A percentile compares a stretch with the other conserved stretches of the same genome.
These are phyloP conservation scores for Senecio squalidus DNA, from an alignment of 140 eudicot species.

Conservation along the genomic window DNA sequence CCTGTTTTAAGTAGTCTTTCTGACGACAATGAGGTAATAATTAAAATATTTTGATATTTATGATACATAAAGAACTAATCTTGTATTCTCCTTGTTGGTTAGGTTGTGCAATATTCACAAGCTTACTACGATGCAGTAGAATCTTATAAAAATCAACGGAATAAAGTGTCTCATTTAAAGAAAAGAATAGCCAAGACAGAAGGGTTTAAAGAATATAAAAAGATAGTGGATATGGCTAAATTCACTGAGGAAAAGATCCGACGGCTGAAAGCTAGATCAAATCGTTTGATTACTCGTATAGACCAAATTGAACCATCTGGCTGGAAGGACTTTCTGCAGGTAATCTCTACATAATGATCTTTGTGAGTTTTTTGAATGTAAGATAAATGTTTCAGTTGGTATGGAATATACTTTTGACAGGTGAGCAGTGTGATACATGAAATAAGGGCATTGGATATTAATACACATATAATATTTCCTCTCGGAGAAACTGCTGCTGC, in stretches of 20 bases:
- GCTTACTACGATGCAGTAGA: constrained; percentile 66
- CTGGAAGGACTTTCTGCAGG: constrained; percentile 99
- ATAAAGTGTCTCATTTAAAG: constrained; percentile 85
- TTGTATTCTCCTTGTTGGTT: constrained; percentile 14
- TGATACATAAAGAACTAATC: no score
- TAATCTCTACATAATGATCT: constrained; percentile 15
- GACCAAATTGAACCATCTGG: constrained; percentile 99
- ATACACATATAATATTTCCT: constrained; percentile 77
- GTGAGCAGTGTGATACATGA: constrained; percentile 96
- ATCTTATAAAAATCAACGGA: constrained; percentile 81
- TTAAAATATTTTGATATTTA: background rate
- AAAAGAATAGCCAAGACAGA: constrained; percentile 81
- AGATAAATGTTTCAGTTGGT: background rate
- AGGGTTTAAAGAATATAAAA: constrained; percentile 93
- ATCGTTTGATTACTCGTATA: constrained; percentile 66
- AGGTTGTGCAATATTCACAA: constrained; percentile 67
- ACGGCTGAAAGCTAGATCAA: constrained; percentile 72
- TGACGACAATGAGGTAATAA: constrained; percentile 74
- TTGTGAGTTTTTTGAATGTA: background rate
- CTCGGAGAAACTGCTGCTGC: constrained; percentile 99
- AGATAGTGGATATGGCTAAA: constrained; percentile 68
- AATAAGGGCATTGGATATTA: constrained; percentile 87
- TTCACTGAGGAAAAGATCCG: constrained; percentile 82
- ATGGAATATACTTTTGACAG: constrained; percentile 33
- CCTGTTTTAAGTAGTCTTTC: constrained; percentile 91